Conservation (phyloP, 495 filamentous ascomycete species). For the Trichoderma reesei region DNA sequence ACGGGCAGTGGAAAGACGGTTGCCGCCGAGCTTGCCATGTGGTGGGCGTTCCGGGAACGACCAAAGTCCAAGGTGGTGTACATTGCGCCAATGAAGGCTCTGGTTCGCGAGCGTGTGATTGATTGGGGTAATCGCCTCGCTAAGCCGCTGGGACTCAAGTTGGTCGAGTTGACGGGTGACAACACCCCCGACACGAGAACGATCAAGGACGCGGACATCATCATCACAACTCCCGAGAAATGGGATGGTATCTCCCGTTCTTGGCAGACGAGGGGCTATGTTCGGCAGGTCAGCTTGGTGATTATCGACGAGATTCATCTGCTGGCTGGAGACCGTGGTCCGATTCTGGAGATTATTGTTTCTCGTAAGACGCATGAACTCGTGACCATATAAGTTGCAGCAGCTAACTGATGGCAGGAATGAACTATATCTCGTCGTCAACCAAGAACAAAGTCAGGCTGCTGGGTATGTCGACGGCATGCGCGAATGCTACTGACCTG, state of each 20-base stretch:
- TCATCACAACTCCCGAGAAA: slow-evolving; percentile 97
- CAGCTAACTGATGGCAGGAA: slow-evolving; percentile 25
- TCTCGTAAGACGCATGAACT: slow-evolving; percentile 42
- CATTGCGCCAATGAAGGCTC: slow-evolving; percentile 97
- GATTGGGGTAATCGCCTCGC: slow-evolving; percentile 89
- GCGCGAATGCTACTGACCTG: slow-evolving; percentile 88
- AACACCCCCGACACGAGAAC: slow-evolving; percentile 95
- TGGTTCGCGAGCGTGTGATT: slow-evolving; percentile 91
- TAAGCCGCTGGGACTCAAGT: slow-evolving; percentile 70
- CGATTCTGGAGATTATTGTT: slow-evolving; percentile 98
- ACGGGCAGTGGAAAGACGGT: slow-evolving; percentile 97
- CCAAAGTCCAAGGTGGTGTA: slow-evolving; percentile 98
- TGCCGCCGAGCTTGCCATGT: slow-evolving; percentile 96
- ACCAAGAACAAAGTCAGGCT: slow-evolving; percentile 78
- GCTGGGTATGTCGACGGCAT: slow-evolving; percentile 97
- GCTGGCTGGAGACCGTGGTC: slow-evolving; percentile 87
- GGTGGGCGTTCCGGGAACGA: slow-evolving; percentile 96
- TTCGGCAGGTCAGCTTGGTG: slow-evolving; percentile 87
- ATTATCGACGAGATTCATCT: slow-evolving; percentile 99
- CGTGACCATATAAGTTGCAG: neutral
- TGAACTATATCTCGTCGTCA: slow-evolving; percentile 98
- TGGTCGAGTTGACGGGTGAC: slow-evolving; percentile 96
- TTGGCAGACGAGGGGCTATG: slow-evolving; percentile 95
- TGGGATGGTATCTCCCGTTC: slow-evolving; percentile 99
- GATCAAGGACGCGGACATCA: slow-evolving; percentile 91